Percentiles rank a stretch among this genome's conserved stretches.
Evolutionary conservation across 75 land plant genomes (phyloP).

Genomic region (Picea glauca): DNA sequence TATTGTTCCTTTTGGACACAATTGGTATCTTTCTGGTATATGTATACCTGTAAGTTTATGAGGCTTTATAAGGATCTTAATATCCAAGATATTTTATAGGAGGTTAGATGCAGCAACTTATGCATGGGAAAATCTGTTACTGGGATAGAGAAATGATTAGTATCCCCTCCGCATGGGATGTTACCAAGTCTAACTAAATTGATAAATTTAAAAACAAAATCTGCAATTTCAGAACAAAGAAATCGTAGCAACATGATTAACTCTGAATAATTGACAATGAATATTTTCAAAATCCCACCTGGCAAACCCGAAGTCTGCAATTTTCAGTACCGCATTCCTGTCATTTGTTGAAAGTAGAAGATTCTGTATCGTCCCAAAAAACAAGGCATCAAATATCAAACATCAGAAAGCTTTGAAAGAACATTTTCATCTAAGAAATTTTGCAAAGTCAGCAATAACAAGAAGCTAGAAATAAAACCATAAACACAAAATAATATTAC

Average conservation of each 20-base stretch:
- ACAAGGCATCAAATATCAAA: neutral
- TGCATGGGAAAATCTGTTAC: neutral
- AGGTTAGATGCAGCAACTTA: neutral
- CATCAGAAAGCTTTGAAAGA: too few species aligned
- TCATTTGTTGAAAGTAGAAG: slow-evolving; percentile 82
- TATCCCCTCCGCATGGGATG: neutral
- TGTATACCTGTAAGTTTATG: neutral
- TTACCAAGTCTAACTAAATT: neutral
- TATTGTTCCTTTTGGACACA: neutral
- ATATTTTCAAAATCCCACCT: slow-evolving; percentile 42
- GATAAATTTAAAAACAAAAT: neutral
- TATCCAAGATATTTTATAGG: neutral
- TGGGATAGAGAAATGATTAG: neutral
- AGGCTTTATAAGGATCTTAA: neutral
- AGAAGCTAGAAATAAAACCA: too few species aligned
- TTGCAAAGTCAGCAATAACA: too few species aligned
- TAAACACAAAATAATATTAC: too few species aligned
- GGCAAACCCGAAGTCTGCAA: slow-evolving; percentile 99
- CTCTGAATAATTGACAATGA: neutral
- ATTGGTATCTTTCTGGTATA: neutral
- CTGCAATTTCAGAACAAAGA: neutral
- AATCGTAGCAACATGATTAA: neutral
- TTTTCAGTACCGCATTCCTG: slow-evolving; percentile 68
- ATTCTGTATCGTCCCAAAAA: slow-evolving; percentile 50
- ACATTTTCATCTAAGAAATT: too few species aligned